These are phyloP conservation scores for Rhizopus sp. DNA, from an alignment of 371 early-diverging fungal genomes.

Conservation along the genomic window DNA sequence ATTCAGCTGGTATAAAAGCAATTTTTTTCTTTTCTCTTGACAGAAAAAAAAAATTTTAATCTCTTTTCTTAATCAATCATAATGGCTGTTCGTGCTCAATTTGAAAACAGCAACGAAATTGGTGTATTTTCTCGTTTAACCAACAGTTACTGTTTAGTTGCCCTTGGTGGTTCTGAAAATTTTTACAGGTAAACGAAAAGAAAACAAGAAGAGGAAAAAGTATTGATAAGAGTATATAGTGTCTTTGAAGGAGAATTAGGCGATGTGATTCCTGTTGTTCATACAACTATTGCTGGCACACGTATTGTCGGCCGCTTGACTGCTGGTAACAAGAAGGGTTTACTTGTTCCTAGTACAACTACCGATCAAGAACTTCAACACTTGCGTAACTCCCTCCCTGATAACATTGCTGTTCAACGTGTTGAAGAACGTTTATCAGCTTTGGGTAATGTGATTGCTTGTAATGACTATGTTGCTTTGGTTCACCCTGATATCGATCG, in stretches of 20 bases:
- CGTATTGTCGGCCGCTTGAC: conserved; percentile 97
- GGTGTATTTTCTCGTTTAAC: conserved; percentile 98
- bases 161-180: conserved; percentile 97
- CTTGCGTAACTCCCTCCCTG: conserved; percentile 97
- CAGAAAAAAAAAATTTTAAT: conserved; percentile 1
- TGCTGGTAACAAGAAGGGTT: conserved; percentile 96
- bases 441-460: conserved; percentile 99
- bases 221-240: conserved; percentile 46
- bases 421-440: conserved; percentile 99
- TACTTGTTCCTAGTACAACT: conserved; percentile 96
- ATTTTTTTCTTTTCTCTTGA: background rate
- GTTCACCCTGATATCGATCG: conserved; percentile 99
- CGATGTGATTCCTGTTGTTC: conserved; percentile 98
- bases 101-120: conserved; percentile 99
- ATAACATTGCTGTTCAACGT: conserved; percentile 93
- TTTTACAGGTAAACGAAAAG: conserved; percentile 83
- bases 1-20: background rate
- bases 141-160: conserved; percentile 99
- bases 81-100: conserved; percentile 69
- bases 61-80: background rate
- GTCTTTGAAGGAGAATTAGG: conserved; percentile 94
- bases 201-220: background rate
- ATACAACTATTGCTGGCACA: conserved; percentile 98
- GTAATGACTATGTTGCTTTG: conserved; percentile 99
- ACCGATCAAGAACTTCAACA: conserved; percentile 99